A percentile compares a stretch with the other conserved stretches of the same genome.
Conservation (phyloP, 768 basidiomycete genomes). For the Erythrobasidium yunnanense region DNA sequence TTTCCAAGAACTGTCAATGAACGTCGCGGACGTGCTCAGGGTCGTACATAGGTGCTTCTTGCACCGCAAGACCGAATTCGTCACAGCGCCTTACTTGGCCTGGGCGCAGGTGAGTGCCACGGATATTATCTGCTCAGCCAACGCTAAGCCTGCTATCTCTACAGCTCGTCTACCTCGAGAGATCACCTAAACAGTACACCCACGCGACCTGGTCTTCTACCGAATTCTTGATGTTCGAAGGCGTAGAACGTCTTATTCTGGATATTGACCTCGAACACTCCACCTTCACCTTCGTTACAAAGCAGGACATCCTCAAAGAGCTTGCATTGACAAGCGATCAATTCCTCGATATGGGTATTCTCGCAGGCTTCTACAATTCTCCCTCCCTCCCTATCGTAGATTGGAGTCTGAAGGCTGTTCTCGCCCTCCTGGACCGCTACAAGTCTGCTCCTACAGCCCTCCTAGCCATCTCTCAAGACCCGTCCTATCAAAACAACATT, state of each 20-base stretch:
- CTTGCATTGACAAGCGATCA: slow-evolving; percentile 68
- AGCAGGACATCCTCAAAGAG: slow-evolving; percentile 58
- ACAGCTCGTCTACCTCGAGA: slow-evolving; percentile 86
- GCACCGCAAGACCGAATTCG: slow-evolving; percentile 87
- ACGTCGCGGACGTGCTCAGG: slow-evolving; percentile 65
- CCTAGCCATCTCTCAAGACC: slow-evolving; percentile 60
- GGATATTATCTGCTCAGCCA: neutral
- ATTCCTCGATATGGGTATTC: slow-evolving; percentile 83
- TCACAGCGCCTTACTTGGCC: slow-evolving; percentile 87
- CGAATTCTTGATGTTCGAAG: slow-evolving; percentile 78
- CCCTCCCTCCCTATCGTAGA: slow-evolving; percentile 46
- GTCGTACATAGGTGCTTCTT: slow-evolving; percentile 83
- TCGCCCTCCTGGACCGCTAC: slow-evolving; percentile 32
- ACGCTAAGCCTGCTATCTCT: neutral
- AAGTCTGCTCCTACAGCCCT: slow-evolving; percentile 46
- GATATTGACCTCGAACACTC: slow-evolving; percentile 63
- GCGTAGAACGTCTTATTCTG: slow-evolving; percentile 76
- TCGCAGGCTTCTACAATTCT: slow-evolving; percentile 71
- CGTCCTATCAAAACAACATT: slow-evolving; percentile 61
- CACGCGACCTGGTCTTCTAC: slow-evolving; percentile 86
- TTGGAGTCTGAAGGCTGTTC: slow-evolving; percentile 39
- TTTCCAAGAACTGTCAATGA: slow-evolving; percentile 46
- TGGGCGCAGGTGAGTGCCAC: slow-evolving; percentile 74
- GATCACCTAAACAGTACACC: slow-evolving; percentile 83
- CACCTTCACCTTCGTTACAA: slow-evolving; percentile 71